Base-by-base conservation (phyloP, 2,329 filamentous ascomycete species). In the Chaetothyriales sp. region DNA sequence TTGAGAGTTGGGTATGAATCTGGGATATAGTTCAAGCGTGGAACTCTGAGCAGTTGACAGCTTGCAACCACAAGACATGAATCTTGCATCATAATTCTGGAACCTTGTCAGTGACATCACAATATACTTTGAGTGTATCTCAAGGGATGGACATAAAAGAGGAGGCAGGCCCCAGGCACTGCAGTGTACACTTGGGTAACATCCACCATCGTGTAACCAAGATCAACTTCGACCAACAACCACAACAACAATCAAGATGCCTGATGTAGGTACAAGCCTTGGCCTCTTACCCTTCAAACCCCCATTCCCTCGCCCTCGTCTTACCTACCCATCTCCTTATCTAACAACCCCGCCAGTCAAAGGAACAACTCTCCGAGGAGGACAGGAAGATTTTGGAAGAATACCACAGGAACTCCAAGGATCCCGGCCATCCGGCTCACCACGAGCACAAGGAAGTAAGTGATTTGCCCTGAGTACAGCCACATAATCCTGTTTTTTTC, bases 371-470 rank as follows among this genome's bases (percentile, higher is more conserved):
- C 12, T 26, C 22, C 19, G 44, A 25, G 8, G 44, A 46, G 18
- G 44, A 46, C 44, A 46, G 20, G 44, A 46, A 46, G 18, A 10
- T 46, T 9, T 18, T 46, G 19, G 44, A 18, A 46, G 44, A 46
- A 6, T 25, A 25, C 28, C 44, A 46, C 44, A 25, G 18, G 28
- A 46, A 46, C 18, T 15, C 44, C 18, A 22, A 28, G 22, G 28
- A 46, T 8, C 6, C 18, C 28, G 12, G 18, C 22, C 44, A 46
- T 25, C 44, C 44, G 12, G 44, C 44, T 8, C 22, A 46, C 12
- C 44, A 43, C 49, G 28, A 49, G 47, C 48, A 54, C 50, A 47
- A 42, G 32, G 32, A 39, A 15, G 32, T 39, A 39, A 15, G 32
- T 15, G 5, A 39, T 5, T 39, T 39, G 3, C n/a, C n/a, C n/a